Percentiles rank a stretch among this genome's conserved stretches.
phyloP scores from a whole-genome alignment of 2,329 filamentous ascomycete species.

The Alternaria brassicae region DNA sequence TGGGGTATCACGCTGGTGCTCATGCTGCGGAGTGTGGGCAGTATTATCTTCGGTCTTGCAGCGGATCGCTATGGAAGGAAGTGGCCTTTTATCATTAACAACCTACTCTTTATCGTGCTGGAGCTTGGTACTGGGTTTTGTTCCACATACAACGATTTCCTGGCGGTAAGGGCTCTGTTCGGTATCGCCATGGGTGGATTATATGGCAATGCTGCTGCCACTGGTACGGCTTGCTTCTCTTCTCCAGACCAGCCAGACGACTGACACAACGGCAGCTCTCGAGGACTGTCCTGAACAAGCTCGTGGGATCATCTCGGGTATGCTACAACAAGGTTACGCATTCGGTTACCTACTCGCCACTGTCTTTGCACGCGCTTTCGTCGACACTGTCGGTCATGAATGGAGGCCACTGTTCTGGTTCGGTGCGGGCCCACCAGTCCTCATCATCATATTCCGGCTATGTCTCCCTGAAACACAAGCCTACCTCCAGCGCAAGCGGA shows the following conservation, averaged over 20 bases:
- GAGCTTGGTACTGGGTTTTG: slow-evolving; percentile 68
- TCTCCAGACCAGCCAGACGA: not conserved
- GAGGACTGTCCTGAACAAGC: slow-evolving; percentile 67
- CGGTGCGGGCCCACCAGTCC: slow-evolving; percentile 76
- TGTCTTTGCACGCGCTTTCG: slow-evolving; percentile 66
- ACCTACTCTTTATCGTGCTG: slow-evolving; percentile 66
- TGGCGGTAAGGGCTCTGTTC: slow-evolving; percentile 66
- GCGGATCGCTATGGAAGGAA: slow-evolving; percentile 64
- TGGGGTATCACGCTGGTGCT: slow-evolving; percentile 61
- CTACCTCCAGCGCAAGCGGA: slow-evolving; percentile 70
- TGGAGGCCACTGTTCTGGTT: slow-evolving; percentile 94
- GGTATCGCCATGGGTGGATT: slow-evolving; percentile 71
- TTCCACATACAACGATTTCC: slow-evolving; percentile 64
- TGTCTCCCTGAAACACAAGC: slow-evolving; percentile 79
- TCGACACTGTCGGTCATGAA: slow-evolving; percentile 76
- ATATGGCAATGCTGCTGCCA: slow-evolving; percentile 68
- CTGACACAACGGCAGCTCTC: slow-evolving; percentile 51
- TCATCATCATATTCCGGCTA: slow-evolving; percentile 81
- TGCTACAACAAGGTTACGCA: slow-evolving; percentile 69
- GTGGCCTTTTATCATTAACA: slow-evolving; percentile 66
- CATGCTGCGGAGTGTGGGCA: slow-evolving; percentile 67
- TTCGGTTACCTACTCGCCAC: slow-evolving; percentile 70
- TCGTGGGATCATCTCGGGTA: slow-evolving; percentile 66
- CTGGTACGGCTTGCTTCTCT: slow-evolving; percentile 38
- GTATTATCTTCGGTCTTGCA: slow-evolving; percentile 63